phyloP scores from a whole-genome alignment of 2,329 filamentous ascomycete genomes.

The Scopulariopsis brevicaulis region DNA sequence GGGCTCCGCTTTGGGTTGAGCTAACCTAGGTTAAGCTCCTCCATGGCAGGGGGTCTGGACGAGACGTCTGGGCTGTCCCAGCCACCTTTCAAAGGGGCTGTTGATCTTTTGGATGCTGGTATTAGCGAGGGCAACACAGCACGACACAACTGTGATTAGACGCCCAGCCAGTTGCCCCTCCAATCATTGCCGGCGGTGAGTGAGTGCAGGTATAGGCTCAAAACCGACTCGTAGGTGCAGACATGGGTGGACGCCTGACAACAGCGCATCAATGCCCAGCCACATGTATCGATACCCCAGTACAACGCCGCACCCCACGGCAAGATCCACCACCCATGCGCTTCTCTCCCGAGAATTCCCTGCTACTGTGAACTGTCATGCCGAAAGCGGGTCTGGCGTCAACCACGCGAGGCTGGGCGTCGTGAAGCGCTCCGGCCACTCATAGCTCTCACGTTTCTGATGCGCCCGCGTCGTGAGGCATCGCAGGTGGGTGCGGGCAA shows the following conservation, averaged over 20 bases:
- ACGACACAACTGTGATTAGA: too few species aligned
- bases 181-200: not conserved
- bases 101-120: too few species aligned
- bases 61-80: too few species aligned
- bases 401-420: not conserved
- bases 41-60: too few species aligned
- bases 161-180: not conserved
- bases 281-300: conserved; percentile 5
- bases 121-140: too few species aligned
- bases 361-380: not conserved
- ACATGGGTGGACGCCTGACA: not conserved
- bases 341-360: not conserved
- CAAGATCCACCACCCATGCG: not conserved
- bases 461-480: not conserved
- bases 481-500: too few species aligned
- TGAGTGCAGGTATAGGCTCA: not conserved
- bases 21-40: too few species aligned
- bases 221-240: not conserved
- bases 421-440: not conserved
- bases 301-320: not conserved
- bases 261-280: conserved; percentile 1
- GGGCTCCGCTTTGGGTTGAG: not conserved
- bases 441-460: not conserved
- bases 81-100: too few species aligned
- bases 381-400: not conserved